Base-by-base conservation (phyloP, 176 grass and related monocot species). In the Phragmites australis region DNA sequence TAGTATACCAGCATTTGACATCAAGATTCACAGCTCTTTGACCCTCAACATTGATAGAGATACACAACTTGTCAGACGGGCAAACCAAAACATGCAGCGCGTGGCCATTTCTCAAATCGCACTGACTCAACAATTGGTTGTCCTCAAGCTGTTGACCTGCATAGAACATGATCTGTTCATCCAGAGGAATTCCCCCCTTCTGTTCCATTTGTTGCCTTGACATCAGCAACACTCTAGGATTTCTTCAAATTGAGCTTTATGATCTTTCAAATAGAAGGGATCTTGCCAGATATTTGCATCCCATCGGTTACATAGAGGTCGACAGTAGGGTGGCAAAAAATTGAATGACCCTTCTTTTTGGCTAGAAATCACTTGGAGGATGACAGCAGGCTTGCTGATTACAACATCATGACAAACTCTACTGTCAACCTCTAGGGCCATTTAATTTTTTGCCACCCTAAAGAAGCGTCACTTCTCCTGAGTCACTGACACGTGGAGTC, bases 201-300 rank as follows among this genome's bases (percentile, higher is more conserved):
- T 40, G 60, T 69, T 75, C 45, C 0, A 89, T 89, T 14, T 34
- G n/a, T 26, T 4, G 62, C 70, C 70, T 89, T 89, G 52, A 84
- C 45, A 70, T 89, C 87, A 64, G 62, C 61, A 53, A 84, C 53
- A 68, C 9, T 63, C 26, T 49, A 66, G 44, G 81, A 89, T 62
- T 76, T 89, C 62, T 19, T 84, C 69, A 84, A 10, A 70, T 75
- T 70, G 62, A 89, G 76, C 37, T 75, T 85, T 70, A 84, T 80
- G 70, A 40, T 80, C 70, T 89, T 89, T 67, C 60, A 76, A 80
- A 81, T 61, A 1, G 76, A 89, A 45, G 87, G 82, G 58, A 85
- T 85, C 48, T 19, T 70, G 34, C 81, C 82, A 63, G 50, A 70
- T 75, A 89, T 76, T 53, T 81, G 69, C 54, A 89, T 70, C 46